These are phyloP conservation scores for Ganoderma lingzhi DNA, from an alignment of 1,284 basidiomycete species.

Conservation along the genomic window DNA sequence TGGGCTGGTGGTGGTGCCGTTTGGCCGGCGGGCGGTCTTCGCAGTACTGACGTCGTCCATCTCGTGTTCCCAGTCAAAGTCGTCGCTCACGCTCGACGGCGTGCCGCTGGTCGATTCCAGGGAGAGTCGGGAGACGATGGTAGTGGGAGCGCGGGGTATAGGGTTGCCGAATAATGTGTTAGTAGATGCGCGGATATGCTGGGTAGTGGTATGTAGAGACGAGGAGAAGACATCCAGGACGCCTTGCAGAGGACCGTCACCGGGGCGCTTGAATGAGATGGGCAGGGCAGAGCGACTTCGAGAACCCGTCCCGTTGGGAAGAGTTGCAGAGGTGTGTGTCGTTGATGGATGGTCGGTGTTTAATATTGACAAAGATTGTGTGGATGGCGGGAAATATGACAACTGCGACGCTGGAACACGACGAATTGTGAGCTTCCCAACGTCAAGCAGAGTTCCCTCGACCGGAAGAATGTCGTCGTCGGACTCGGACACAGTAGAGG, in stretches of 20 bases:
- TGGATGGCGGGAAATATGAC: conserved; percentile 41
- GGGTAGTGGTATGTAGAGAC: conserved; percentile 25
- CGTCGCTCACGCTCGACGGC: conserved; percentile 41
- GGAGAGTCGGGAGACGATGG: conserved; percentile 37
- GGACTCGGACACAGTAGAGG: conserved; percentile 11
- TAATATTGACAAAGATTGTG: conserved; percentile 20
- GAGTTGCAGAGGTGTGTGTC: conserved; percentile 14
- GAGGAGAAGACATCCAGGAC: conserved; percentile 28
- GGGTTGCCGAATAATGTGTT: conserved; percentile 32
- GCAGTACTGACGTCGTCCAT: conserved; percentile 36
- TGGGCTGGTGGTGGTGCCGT: not conserved
- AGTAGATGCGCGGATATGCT: conserved; percentile 23
- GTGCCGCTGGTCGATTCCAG: conserved; percentile 41
- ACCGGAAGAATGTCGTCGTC: not conserved
- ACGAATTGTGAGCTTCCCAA: conserved; percentile 34
- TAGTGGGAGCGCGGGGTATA: conserved; percentile 28
- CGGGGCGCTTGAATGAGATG: conserved; percentile 17
- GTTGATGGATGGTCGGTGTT: conserved; percentile 3
- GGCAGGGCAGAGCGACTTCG: conserved; percentile 19
- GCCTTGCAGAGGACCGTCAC: conserved; percentile 21
- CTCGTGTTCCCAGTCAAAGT: conserved; percentile 42
- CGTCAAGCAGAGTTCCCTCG: conserved; percentile 2
- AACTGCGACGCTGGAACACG: conserved; percentile 42
- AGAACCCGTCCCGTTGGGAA: conserved; percentile 15
- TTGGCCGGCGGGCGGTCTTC: conserved; percentile 5